Conservation (phyloP, 2,329 filamentous ascomycete species). For the Fusarium sp. region DNA sequence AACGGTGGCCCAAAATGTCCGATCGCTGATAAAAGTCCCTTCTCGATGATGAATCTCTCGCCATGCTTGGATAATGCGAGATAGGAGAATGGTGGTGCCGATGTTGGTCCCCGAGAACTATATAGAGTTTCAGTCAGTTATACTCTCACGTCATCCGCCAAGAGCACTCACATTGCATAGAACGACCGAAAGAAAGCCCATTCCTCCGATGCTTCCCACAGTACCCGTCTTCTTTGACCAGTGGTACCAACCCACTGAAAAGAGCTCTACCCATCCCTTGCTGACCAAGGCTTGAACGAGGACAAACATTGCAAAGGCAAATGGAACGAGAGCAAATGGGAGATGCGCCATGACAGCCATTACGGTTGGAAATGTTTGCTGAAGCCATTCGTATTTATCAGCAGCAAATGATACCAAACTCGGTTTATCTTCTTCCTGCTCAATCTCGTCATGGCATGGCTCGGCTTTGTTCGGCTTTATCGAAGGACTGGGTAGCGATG, state of each 20-base stretch:
- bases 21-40: slow-evolving; percentile 68
- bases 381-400: slow-evolving; percentile 69
- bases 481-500: background rate
- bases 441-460: background rate
- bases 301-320: slow-evolving; percentile 82
- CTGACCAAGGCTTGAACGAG: slow-evolving; percentile 81
- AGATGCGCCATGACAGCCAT: slow-evolving; percentile 76
- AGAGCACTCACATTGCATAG: slow-evolving; percentile 76
- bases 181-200: slow-evolving; percentile 80
- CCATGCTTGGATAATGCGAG: slow-evolving; percentile 80
- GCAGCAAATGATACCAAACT: slow-evolving; percentile 68
- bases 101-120: slow-evolving; percentile 86
- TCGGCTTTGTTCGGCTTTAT: slow-evolving; percentile 5
- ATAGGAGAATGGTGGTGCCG: slow-evolving; percentile 81
- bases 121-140: background rate
- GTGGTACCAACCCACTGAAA: slow-evolving; percentile 81
- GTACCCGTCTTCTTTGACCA: slow-evolving; percentile 81
- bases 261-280: slow-evolving; percentile 82
- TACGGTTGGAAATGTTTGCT: slow-evolving; percentile 80
- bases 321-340: slow-evolving; percentile 78
- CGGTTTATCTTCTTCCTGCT: slow-evolving; percentile 36
- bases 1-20: slow-evolving; percentile 81
- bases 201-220: slow-evolving; percentile 78
- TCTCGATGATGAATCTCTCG: slow-evolving; percentile 68
- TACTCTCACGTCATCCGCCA: rapidly evolving